Base-by-base conservation (phyloP, 441 rosid species). In the Pelargonium exstipulatum region DNA sequence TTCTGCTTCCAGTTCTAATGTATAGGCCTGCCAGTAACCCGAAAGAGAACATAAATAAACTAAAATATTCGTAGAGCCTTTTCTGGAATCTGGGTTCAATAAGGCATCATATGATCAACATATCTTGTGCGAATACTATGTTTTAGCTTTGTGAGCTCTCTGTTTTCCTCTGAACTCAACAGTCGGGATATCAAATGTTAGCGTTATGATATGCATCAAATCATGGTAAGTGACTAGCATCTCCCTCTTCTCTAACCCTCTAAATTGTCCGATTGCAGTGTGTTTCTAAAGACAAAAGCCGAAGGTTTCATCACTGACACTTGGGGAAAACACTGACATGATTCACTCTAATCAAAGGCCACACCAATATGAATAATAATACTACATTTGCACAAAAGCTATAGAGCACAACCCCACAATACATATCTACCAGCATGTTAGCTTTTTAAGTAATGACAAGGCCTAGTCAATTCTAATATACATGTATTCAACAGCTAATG, bases 1-100 rank as follows among this genome's bases (percentile, higher is more conserved):
- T 71, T 86, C 90, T 69, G 85, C 87, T 81, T 88, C 94, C 69
- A 88, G 79, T 78, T 84, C 91, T 81, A 85, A 51, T 3, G 91
- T 86, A 65, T 88, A 88, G 10, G 94, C 94, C 94, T 88, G 84
- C 65, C 69, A 77, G 43, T 66, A 73, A 67, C 63, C 26, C 17
- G 12, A 65, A 72, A 53, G 1, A 45, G 18, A 62, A 60, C 53
- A 55, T 66, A 40, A 71, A 62, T 8, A 24, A 9, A 49, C n/a
- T 37, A 64, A 57, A 57, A 57, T 57, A 57, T 37, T 7, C 43
- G 43, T 37, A 8, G 1, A 37, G 43, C 43, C 1, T 37, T 37
- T 40, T 8, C 20, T 55, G 4, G 4, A 26, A 26, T 18, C 3
- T 20, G 4, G 32, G 24, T 57, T 26, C 3, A 17, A 1, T 3